Percentiles rank a stretch among this genome's conserved stretches.
These are phyloP conservation scores for Tritrichomonas foetus DNA, from an alignment of 208 protist species.

Conservation along the genomic window DNA sequence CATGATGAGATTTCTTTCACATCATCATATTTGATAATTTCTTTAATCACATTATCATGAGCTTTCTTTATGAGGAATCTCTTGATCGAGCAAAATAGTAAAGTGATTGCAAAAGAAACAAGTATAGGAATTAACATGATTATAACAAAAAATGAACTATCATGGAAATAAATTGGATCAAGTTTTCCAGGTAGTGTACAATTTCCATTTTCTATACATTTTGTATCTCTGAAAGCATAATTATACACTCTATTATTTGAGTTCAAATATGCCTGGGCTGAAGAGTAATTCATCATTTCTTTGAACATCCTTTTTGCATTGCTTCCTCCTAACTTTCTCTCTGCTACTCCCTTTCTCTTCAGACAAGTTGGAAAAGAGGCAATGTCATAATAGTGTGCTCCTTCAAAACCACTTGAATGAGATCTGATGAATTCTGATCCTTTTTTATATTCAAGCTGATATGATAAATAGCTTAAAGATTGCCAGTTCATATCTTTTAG, in stretches of 20 bases:
- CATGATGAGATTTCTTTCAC: too few relatives aligned
- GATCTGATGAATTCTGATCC: not conserved
- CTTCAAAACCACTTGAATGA: not conserved
- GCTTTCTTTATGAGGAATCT: too few relatives aligned
- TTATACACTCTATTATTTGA: slow-evolving; percentile 9
- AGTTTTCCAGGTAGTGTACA: not conserved
- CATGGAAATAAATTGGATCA: too few relatives aligned
- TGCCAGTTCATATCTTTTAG: not conserved
- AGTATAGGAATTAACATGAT: too few relatives aligned
- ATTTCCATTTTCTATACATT: not conserved
- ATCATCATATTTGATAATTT: too few relatives aligned
- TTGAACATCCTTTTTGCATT: not conserved
- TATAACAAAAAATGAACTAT: too few relatives aligned
- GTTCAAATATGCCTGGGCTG: not conserved
- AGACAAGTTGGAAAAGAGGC: not conserved
- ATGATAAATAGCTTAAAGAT: not conserved
- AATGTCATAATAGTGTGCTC: not conserved
- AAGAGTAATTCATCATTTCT: not conserved
- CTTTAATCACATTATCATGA: too few relatives aligned
- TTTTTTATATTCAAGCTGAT: not conserved
- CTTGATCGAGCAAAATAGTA: too few relatives aligned
- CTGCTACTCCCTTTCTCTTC: too few relatives aligned
- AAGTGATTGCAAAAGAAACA: too few relatives aligned
- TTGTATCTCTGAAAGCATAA: not conserved
- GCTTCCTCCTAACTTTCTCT: not conserved